Evolutionary conservation across 2,329 filamentous ascomycete genomes (phyloP).

Genomic region (Tolypocladium ovalisporum): DNA sequence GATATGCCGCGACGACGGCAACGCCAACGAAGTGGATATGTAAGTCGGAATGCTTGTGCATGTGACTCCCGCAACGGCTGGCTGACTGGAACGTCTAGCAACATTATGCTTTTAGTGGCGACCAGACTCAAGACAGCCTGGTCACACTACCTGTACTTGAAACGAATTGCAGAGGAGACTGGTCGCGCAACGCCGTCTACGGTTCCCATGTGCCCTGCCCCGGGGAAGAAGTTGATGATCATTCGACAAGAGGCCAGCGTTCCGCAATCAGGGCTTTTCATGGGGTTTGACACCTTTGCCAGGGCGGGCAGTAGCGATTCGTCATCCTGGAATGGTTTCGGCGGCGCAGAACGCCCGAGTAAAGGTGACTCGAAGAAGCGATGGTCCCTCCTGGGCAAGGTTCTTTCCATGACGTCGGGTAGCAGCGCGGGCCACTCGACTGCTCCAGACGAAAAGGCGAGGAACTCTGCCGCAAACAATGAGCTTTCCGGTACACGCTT

Average conservation of each 20-base stretch:
- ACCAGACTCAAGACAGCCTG: constrained; percentile 61
- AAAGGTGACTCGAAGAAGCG: constrained; percentile 41
- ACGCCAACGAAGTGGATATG: constrained; percentile 53
- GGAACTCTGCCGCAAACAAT: not conserved
- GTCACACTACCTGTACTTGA: constrained; percentile 69
- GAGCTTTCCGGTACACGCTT: constrained; percentile 23
- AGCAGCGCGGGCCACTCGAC: constrained; percentile 1
- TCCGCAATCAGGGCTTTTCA: constrained; percentile 34
- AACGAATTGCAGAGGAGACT: constrained; percentile 49
- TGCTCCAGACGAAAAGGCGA: not conserved
- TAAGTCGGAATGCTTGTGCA: constrained; percentile 33
- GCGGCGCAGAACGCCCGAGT: constrained; percentile 12
- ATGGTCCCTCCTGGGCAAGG: constrained; percentile 54
- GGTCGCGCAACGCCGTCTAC: constrained; percentile 56
- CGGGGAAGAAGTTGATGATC: constrained; percentile 78
- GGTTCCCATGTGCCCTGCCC: constrained; percentile 73
- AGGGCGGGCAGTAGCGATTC: constrained; percentile 14
- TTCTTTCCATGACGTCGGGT: constrained; percentile 33
- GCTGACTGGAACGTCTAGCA: constrained; percentile 31
- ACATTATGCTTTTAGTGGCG: constrained; percentile 58
- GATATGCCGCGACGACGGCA: constrained; percentile 65
- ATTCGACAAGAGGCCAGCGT: constrained; percentile 61
- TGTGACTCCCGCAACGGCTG: not conserved
- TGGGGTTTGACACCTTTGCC: constrained; percentile 38
- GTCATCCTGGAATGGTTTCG: constrained; percentile 11